Evolutionary conservation across 768 basidiomycete species (phyloP), one percentile per base, ranked within the genome.

Genomic region (Tricholoma matsutake): DNA sequence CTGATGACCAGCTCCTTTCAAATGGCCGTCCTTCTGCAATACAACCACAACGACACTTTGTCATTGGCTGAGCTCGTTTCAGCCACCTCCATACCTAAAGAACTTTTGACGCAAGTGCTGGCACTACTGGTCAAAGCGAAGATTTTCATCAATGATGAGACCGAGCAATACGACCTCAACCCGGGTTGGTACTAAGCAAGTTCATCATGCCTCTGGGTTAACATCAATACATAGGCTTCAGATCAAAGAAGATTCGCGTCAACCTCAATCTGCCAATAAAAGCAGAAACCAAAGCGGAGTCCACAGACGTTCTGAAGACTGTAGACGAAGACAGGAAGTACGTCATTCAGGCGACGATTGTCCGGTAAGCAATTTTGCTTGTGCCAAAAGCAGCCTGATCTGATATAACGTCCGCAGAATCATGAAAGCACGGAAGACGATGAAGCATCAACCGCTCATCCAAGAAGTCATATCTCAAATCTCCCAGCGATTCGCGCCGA

Each of bases 251-350:
- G 83, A 92, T 95, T 54, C 86, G 92, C 37, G 89, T 96, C 62
- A 92, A 94, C 67, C 78, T 96, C 60, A 96, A 96, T 75, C 83
- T 86, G 72, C 93, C 95, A 0, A 91, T 99, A 75, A 96, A 94
- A 79, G 87, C 94, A 1, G 97, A 98, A 73, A 88, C 92, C 62
- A 96, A 95, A 81, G 88, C 90, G 6, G 96, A 98, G 70, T 84
- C 88, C 8, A 83, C 83, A 0, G 94, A 97, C 66, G 94, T 97
- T 8, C 77, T 97, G 69, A 95, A 94, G 81, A 91, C 87, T 6
- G 95, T 98, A 5, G 96, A 97, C 65, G 96, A 98, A 76, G 97
- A 98, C 70, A 87, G 96, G 61, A 97, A 97, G 82, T 92, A 96
- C 67, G 87, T 95, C 61, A 94, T 97, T 58, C 96, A 98, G 72